Base-by-base conservation (phyloP, 345 rosid genomes). In the Sisymbrium irio region DNA sequence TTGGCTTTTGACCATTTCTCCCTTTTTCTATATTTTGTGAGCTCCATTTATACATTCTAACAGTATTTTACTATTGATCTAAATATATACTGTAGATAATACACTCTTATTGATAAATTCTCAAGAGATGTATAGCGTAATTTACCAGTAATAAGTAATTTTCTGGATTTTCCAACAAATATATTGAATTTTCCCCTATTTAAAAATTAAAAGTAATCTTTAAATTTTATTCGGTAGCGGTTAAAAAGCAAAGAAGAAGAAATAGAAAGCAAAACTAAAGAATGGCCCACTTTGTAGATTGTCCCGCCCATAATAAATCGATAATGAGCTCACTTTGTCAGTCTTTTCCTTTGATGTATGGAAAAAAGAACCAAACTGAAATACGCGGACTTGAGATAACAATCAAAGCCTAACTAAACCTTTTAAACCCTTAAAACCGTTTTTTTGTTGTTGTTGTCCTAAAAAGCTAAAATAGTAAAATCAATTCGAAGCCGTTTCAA, bases 271-370 rank as follows among this genome's bases (percentile, higher is more conserved):
- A 45, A 45, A 49, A 20, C 20, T 13, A 22, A 51, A 17, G 12
- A 18, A 41, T 51, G 79, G 17, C 64, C 78, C 74, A 68, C 64
- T 60, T 4, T 49, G 53, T 37, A 59, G 73, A 60, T 60, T 67
- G 68, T 44, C 78, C 69, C 67, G 73, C 78, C 32, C 62, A 51
- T 50, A 61, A 49, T 67, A 67, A 67, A 61, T 60, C 47, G 47
- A 67, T 30, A 11, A 60, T 44, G 27, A 67, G 19, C 22, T 60
- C 27, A 66, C 62, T 59, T 67, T 58, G 18, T 32, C 72, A 54
- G 72, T 39, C 72, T 19, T 54, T 44, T 67, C 11, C 41, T 68
- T 40, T 55, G 11, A 54, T 55, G 42, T 55, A 25, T 5, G 1
- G 25, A 17, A 39, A 54, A 63, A 15, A 28, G 5, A 53, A 57